Base-by-base conservation (phyloP, 139 green algal genomes). In the Tetradesmus lagerheimii region DNA sequence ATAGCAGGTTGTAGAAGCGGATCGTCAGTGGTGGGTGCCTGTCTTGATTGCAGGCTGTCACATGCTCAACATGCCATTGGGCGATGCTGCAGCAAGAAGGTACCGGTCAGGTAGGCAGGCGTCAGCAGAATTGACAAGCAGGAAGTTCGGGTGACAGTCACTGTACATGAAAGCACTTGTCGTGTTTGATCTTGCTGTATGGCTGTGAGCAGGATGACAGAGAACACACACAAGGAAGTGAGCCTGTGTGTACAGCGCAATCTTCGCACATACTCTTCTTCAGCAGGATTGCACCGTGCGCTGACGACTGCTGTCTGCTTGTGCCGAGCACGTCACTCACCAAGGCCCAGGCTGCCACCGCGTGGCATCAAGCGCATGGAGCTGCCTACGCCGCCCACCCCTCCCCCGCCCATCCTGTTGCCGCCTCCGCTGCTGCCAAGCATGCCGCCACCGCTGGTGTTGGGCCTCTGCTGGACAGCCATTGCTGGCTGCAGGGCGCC, bases 41-140 rank as follows among this genome's bases (percentile, higher is more conserved):
- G n/a, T n/a, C 62, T 39, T 18, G 15, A 79, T 41, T 27, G 71
- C 71, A 27, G 20, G 20, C 25, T 27, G 29, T 85, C 45, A 86
- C 82, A 87, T 87, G 57, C 82, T 87, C 82, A 87, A 53, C 53
- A 87, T 78, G 31, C 57, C 57, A 16, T 87, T 50, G 20, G 47
- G 38, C 6, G 82, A 45, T 23, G 82, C 64, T 53, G 23, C 82
- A 71, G 82, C 57, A 45, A 35, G 18, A 50, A 4, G 16, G 11
- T 6, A 85, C 3, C 25, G 23, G 25, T 9, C 16, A 5, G 20
- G 23, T n/a, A 62, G 53, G 50, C 53, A 53, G 25, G 71, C 23
- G 71, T 62, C 5, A 39, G 71, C 71, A 71, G 1, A 71, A 20
- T 18, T n/a, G 45, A 31, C 64, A 31, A 38, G 71, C n/a, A 41